Conservation (phyloP, 441 rosid species). For the Pelargonium myrrhifolium region DNA sequence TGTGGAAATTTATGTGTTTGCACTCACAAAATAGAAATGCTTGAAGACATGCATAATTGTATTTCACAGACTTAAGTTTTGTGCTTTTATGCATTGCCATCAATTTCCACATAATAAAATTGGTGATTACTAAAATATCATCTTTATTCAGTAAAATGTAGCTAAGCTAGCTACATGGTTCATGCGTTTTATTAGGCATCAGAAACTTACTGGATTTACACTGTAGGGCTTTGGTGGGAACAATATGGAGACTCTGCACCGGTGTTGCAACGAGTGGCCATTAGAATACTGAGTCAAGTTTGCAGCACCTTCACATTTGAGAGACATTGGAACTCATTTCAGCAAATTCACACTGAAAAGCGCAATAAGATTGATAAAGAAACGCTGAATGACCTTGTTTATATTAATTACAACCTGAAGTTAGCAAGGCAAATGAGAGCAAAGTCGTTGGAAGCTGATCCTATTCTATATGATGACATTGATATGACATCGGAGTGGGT, state of each 20-base stretch:
- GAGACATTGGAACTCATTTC: slow-evolving; percentile 70
- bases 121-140: neutral
- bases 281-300: slow-evolving; percentile 76
- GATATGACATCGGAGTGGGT: slow-evolving; percentile 96
- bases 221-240: slow-evolving; percentile 89
- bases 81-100: neutral
- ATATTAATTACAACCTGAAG: slow-evolving; percentile 68
- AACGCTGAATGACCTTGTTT: slow-evolving; percentile 51
- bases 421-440: slow-evolving; percentile 47
- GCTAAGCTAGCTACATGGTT: neutral
- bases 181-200: neutral
- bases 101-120: neutral
- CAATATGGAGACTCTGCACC: slow-evolving; percentile 89
- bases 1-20: neutral
- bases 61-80: neutral
- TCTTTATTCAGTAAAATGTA: neutral
- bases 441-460: slow-evolving; percentile 48
- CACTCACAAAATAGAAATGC: too few species aligned
- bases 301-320: slow-evolving; percentile 74
- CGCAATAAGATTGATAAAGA: slow-evolving; percentile 82
- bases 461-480: slow-evolving; percentile 58
- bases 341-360: slow-evolving; percentile 79
- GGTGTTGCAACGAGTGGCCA: slow-evolving; percentile 64
- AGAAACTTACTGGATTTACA: neutral
- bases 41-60: too few species aligned